Evolutionary conservation across 768 basidiomycete genomes (phyloP).

Genomic region (Tricholoma sp.): DNA sequence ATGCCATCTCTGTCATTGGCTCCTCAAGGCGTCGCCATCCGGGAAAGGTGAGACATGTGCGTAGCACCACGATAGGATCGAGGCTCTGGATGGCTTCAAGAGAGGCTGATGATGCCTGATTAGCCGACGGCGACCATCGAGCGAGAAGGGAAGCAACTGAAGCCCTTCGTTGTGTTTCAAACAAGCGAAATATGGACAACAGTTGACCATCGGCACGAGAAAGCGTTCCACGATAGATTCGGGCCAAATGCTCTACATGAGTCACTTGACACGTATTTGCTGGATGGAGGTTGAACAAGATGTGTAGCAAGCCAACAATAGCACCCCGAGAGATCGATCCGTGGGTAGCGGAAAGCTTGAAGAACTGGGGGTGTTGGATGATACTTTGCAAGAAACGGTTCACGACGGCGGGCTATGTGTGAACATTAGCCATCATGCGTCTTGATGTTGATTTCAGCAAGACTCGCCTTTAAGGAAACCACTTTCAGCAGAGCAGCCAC

Average conservation of each 20-base stretch:
- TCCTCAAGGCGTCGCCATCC: constrained; percentile 50
- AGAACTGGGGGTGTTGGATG: constrained; percentile 64
- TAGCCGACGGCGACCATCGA: constrained; percentile 54
- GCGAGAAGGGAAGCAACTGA: constrained; percentile 61
- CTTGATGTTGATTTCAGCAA: neutral
- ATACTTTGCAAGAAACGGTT: constrained; percentile 75
- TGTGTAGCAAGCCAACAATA: constrained; percentile 52
- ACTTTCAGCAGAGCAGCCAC: constrained; percentile 34
- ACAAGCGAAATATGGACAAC: constrained; percentile 71
- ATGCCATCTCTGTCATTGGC: constrained; percentile 20
- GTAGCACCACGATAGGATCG: constrained; percentile 62
- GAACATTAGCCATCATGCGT: neutral
- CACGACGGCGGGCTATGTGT: constrained; percentile 55
- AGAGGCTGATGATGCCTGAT: constrained; percentile 36
- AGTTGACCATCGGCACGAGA: constrained; percentile 58
- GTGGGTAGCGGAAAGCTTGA: constrained; percentile 28
- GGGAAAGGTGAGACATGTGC: constrained; percentile 70
- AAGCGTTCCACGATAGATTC: constrained; percentile 73
- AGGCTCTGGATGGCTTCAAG: constrained; percentile 67
- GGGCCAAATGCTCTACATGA: constrained; percentile 73
- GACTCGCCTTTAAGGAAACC: constrained; percentile 56
- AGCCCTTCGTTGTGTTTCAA: constrained; percentile 63
- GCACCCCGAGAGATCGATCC: constrained; percentile 33
- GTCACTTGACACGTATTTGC: constrained; percentile 80
- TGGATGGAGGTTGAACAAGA: constrained; percentile 73